Evolutionary conservation across 768 basidiomycete genomes (phyloP).

Genomic region (Tylopilus vinaceipallidus): DNA sequence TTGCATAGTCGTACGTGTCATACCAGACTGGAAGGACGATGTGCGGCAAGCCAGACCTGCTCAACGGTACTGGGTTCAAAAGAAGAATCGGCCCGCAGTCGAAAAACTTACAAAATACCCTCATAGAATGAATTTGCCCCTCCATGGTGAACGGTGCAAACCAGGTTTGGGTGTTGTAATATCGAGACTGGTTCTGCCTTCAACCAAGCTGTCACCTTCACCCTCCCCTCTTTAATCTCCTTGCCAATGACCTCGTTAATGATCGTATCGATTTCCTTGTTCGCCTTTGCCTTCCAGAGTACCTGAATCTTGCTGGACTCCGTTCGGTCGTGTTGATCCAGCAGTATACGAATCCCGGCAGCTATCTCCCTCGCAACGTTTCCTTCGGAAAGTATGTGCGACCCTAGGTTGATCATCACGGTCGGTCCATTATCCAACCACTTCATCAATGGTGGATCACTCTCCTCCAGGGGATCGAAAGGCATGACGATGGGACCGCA

Average conservation of each 20-base stretch:
- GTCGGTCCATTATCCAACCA: too few relatives aligned
- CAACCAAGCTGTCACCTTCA: slow-evolving; percentile 12
- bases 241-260: slow-evolving; percentile 3
- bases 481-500: slow-evolving; percentile 13
- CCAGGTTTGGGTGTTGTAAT: slow-evolving; percentile 4
- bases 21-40: slow-evolving; percentile 13
- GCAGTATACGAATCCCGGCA: slow-evolving; percentile 7
- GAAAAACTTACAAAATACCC: not conserved
- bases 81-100: too few relatives aligned
- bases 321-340: not conserved
- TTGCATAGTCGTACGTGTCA: slow-evolving; percentile 11
- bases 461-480: slow-evolving; percentile 9
- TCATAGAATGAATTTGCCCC: slow-evolving; percentile 8
- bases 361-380: not conserved
- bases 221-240: slow-evolving; percentile 7
- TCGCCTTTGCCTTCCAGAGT: slow-evolving; percentile 31
- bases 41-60: slow-evolving; percentile 12
- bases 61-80: not conserved
- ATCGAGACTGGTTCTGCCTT: slow-evolving; percentile 13
- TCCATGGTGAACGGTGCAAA: slow-evolving; percentile 5
- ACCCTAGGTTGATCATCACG: too few relatives aligned
- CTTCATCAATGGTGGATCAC: slow-evolving; percentile 3
- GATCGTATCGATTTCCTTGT: not conserved
- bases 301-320: slow-evolving; percentile 3
- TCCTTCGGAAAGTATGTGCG: not conserved